Conservation (phyloP, 805 yeast species). For the Brettanomyces sp. region DNA sequence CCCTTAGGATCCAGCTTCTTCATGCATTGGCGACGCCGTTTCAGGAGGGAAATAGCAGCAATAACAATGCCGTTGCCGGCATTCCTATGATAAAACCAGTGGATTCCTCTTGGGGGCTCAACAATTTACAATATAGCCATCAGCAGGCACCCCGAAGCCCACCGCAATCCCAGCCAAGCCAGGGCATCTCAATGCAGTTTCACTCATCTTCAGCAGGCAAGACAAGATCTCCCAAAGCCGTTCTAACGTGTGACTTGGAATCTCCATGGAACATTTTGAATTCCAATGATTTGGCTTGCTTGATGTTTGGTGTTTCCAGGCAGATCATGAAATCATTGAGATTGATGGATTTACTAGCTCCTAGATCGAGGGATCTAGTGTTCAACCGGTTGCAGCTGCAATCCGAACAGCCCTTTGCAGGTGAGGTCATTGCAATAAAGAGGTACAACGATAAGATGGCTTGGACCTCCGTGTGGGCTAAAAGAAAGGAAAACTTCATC, state of each 20-base stretch:
- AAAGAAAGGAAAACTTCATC: slow-evolving; percentile 56
- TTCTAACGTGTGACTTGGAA: slow-evolving; percentile 65
- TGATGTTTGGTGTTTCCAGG: slow-evolving; percentile 75
- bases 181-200: slow-evolving; percentile 21
- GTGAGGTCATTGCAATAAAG: slow-evolving; percentile 75
- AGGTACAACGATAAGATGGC: slow-evolving; percentile 58
- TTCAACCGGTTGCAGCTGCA: slow-evolving; percentile 39
- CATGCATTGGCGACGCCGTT: slow-evolving; percentile 65
- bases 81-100: slow-evolving; percentile 16
- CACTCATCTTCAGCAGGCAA: slow-evolving; percentile 64
- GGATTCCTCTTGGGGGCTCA: slow-evolving; percentile 11
- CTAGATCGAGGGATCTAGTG: slow-evolving; percentile 66
- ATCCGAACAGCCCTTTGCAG: slow-evolving; percentile 56
- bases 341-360: slow-evolving; percentile 67
- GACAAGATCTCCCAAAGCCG: slow-evolving; percentile 67
- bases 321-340: slow-evolving; percentile 52
- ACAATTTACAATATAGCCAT: slow-evolving; percentile 11
- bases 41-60: slow-evolving; percentile 28
- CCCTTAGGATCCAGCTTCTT: slow-evolving; percentile 37
- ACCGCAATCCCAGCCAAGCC: slow-evolving; percentile 1
- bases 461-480: slow-evolving; percentile 91
- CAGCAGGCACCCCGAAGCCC: slow-evolving; percentile 26
- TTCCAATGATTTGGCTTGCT: slow-evolving; percentile 82
- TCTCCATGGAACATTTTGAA: slow-evolving; percentile 77
- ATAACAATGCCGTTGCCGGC: slow-evolving; percentile 13